Base-by-base conservation (phyloP, 2,329 filamentous ascomycete species). In the Verticillium klebahnii region DNA sequence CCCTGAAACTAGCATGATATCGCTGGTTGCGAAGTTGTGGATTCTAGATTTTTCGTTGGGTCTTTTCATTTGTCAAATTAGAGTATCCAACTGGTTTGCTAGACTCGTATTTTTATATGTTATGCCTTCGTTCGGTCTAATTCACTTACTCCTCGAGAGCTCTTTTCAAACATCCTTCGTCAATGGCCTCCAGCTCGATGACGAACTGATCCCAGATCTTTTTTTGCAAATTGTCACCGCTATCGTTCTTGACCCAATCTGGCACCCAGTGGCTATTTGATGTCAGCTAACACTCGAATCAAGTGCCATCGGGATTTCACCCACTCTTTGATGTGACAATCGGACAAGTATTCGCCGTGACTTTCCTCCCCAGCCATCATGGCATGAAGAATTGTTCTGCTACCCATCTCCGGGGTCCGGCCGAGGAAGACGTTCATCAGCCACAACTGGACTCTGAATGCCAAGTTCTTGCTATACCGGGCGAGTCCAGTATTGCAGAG, bases 381-480 rank as follows among this genome's bases (percentile, higher is more conserved):
- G 1, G 63, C 71, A 50, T 69, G 66, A 25, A 74, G 50, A 15
- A 73, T 61, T 2, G 67, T 73, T 12, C 72, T 69, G 52, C 69
- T 71, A 0, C 71, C 71, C 54, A 64, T 63, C 57, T 74, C 72
- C 0, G 71, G 62, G 0, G 66, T 70, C 19, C 69, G 66, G 0
- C 65, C 69, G 31, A 61, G 52, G 8, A 36, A 37, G 17, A 60
- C 34, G 17, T 60, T 45, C 55, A 60, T 57, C 15, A 60, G 36
- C 12, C 55, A 50, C 36, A 56, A 37, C 34, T 58, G 40, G 12
- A 37, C 40, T 11, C 57, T 56, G 23, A 17, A 50, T 12, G 25
- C 15, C 25, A 45, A 17, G 17, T 15, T 29, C 2, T 39, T 12
- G 11, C 34, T 57, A 12, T 59, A 57, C 12, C 56, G 40, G 36